phyloP scores from a whole-genome alignment of 345 rosid genomes.

The Diplotaxis tenuifolia region DNA sequence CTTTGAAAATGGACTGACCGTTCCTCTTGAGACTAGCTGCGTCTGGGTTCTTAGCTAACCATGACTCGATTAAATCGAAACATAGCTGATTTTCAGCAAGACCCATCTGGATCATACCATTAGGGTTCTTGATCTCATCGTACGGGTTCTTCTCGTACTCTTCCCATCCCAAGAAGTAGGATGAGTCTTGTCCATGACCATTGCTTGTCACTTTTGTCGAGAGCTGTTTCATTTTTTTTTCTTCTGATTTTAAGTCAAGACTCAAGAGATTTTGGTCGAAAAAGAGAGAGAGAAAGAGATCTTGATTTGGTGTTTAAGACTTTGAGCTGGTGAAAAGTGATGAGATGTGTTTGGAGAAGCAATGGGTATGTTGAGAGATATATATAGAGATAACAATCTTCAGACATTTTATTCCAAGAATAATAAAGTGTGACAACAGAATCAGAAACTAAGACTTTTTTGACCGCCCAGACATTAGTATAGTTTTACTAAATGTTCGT shows the following conservation, averaged over 20 bases:
- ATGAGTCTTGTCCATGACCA: constrained; percentile 76
- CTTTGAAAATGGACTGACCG: constrained; percentile 64
- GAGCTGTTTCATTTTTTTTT: constrained; percentile 56
- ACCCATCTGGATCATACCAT: constrained; percentile 81
- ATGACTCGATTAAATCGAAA: constrained; percentile 65
- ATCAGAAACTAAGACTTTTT: constrained; percentile 19
- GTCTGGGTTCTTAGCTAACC: constrained; percentile 68
- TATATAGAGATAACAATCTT: constrained; percentile 31
- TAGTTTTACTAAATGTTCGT: constrained; percentile 19
- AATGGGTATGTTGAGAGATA: constrained; percentile 25
- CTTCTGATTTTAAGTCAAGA: background rate
- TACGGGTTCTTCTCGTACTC: constrained; percentile 80
- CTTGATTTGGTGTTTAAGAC: constrained; percentile 17
- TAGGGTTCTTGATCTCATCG: constrained; percentile 58
- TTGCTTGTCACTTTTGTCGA: constrained; percentile 67
- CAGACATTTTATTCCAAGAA: constrained; percentile 7
- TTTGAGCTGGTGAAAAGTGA: constrained; percentile 22
- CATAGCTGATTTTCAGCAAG: constrained; percentile 87
- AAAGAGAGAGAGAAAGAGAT: constrained; percentile 23
- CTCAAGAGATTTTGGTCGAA: constrained; percentile 4
- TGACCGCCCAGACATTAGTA: constrained; percentile 28
- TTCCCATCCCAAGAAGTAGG: constrained; percentile 80
- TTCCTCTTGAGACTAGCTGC: constrained; percentile 58
- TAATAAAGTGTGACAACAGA: constrained; percentile 13
- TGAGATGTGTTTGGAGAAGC: constrained; percentile 30